Evolutionary conservation across 1,284 basidiomycete genomes (phyloP), one percentile per base, ranked within the genome.

Genomic region (Austropuccinia psidii): DNA sequence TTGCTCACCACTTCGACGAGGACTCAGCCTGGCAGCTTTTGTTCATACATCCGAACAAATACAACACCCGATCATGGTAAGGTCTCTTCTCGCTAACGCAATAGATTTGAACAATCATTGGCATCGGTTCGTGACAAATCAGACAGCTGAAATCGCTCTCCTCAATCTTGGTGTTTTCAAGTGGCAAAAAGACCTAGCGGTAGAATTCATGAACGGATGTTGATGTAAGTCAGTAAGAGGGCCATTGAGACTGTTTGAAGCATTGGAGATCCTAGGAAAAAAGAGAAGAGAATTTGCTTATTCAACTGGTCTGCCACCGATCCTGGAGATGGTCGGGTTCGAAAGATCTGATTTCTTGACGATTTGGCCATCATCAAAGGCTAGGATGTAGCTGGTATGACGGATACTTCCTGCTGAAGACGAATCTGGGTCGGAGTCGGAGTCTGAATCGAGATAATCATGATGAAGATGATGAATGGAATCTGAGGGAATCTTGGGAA

Each of bases 251-350:
- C 15, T 31, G 5, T n/a, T n/a, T n/a, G n/a, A n/a, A n/a, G n/a
- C n/a, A n/a, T n/a, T n/a, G n/a, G n/a, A n/a, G n/a, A n/a, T n/a
- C n/a, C n/a, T n/a, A n/a, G n/a, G n/a, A n/a, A n/a, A n/a, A n/a
- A n/a, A n/a, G n/a, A n/a, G n/a, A 39, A 47, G 4, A 27, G 17
- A 39, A 21, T 17, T 31, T 11, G 37, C 19, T 17, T 24, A 35
- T 29, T 43, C 19, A 35, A 64, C 61, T 64, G 61, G 61, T 64
- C 11, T 41, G 13, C 61, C 61, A 41, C 35, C 61, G 21, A 64
- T 35, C 19, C 61, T 35, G 24, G 61, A 64, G 4, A 47, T 35
- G 27, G 35, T 45, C 39, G 17, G 47, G 21, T 47, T 27, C 21
- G 29, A 19, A 6, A n/a, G 39, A 19, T 64, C 61, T 27, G 3